phyloP scores from a whole-genome alignment of 257 asterid genomes.

The Solanum virginianum region DNA sequence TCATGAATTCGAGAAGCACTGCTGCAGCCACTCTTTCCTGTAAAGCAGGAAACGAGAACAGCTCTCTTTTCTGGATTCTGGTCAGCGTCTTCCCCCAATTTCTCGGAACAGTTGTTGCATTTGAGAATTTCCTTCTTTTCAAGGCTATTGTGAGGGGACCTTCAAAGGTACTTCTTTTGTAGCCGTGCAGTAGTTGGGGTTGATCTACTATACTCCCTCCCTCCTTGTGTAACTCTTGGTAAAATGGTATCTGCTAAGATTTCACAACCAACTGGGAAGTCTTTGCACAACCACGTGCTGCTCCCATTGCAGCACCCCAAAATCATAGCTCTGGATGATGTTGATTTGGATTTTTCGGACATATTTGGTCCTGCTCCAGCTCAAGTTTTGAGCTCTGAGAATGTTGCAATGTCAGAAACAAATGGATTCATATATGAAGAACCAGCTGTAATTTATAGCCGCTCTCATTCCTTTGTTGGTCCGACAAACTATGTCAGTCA shows the following conservation, averaged over 20 bases:
- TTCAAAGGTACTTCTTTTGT: slow-evolving; percentile 3
- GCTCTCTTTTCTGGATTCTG: slow-evolving; percentile 25
- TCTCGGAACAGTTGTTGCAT: slow-evolving; percentile 27
- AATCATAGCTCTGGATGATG: slow-evolving; percentile 16
- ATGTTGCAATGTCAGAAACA: slow-evolving; percentile 13
- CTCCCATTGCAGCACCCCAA: slow-evolving; percentile 27
- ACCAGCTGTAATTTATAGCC: slow-evolving; percentile 36
- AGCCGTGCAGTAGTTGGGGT: not conserved
- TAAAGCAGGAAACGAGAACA: slow-evolving; percentile 45
- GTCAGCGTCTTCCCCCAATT: slow-evolving; percentile 38
- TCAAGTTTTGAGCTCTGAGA: slow-evolving; percentile 22
- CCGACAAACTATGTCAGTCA: slow-evolving; percentile 37
- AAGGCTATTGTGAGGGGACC: slow-evolving; percentile 34
- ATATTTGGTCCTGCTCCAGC: slow-evolving; percentile 51
- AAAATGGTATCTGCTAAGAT: slow-evolving; percentile 53
- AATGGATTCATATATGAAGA: slow-evolving; percentile 30
- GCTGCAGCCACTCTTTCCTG: slow-evolving; percentile 60
- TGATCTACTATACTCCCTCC: not conserved
- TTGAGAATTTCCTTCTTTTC: slow-evolving; percentile 33
- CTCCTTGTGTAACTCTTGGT: not conserved
- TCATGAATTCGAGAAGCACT: slow-evolving; percentile 56
- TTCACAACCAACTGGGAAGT: slow-evolving; percentile 12
- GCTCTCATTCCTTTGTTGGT: slow-evolving; percentile 62
- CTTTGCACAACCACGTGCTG: slow-evolving; percentile 15
- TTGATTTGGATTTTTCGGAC: slow-evolving; percentile 57